Evolutionary conservation across 129 eudicot genomes (phyloP).

Genomic region (Dittrichia graveolens): DNA sequence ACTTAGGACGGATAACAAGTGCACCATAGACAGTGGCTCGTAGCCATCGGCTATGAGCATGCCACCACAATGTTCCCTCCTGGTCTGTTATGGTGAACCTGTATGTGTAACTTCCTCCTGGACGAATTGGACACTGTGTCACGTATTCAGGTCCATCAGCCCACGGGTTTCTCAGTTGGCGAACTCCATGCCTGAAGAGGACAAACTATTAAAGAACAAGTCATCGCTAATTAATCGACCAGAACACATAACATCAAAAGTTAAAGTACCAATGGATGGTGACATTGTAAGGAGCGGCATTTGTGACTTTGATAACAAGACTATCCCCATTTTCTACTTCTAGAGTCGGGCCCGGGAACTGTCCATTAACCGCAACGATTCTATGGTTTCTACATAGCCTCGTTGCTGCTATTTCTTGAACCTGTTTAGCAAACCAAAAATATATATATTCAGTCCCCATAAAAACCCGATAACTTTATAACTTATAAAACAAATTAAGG

Average conservation of each 20-base stretch:
- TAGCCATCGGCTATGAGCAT: slow-evolving; percentile 79
- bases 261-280: slow-evolving; percentile 59
- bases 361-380: slow-evolving; percentile 59
- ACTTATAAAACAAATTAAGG: not conserved
- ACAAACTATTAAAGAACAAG: not conserved
- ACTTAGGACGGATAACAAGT: slow-evolving; percentile 56
- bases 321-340: slow-evolving; percentile 62
- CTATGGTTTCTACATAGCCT: slow-evolving; percentile 58
- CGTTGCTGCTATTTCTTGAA: slow-evolving; percentile 49
- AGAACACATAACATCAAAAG: not conserved
- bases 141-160: slow-evolving; percentile 81
- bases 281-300: slow-evolving; percentile 60
- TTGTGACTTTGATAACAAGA: slow-evolving; percentile 51
- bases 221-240: not conserved
- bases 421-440: slow-evolving; percentile 33
- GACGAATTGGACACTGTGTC: slow-evolving; percentile 76
- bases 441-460: not conserved
- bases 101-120: slow-evolving; percentile 71
- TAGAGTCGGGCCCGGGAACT: slow-evolving; percentile 67
- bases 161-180: slow-evolving; percentile 75
- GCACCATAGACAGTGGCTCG: slow-evolving; percentile 81
- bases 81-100: slow-evolving; percentile 60
- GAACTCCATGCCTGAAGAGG: slow-evolving; percentile 69
- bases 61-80: slow-evolving; percentile 88
- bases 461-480: not conserved